Conservation (phyloP, 1,139 yeast species). For the Starmera stellimalicola region DNA sequence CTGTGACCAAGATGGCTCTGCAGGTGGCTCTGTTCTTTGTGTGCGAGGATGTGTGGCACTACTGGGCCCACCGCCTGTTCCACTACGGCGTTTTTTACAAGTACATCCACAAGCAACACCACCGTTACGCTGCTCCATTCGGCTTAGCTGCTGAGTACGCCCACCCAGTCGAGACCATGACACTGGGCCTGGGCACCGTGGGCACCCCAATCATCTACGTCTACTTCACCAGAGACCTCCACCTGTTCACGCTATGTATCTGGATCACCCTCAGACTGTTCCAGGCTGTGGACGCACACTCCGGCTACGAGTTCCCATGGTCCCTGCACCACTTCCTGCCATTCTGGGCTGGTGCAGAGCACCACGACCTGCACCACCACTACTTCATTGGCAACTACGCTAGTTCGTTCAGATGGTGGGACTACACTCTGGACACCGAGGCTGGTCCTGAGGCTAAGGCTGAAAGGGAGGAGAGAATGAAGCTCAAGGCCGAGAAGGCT, state of each 20-base stretch:
- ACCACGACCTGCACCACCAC: constrained; percentile 94
- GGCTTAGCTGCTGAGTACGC: constrained; percentile 97
- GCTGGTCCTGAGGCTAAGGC: constrained; percentile 62
- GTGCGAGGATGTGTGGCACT: constrained; percentile 92
- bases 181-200: constrained; percentile 88
- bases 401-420: constrained; percentile 93
- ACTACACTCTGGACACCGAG: constrained; percentile 72
- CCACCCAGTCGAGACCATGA: constrained; percentile 86
- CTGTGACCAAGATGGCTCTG: constrained; percentile 39
- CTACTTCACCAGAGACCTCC: constrained; percentile 58
- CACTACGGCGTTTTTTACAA: constrained; percentile 83
- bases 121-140: constrained; percentile 93
- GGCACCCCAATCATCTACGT: constrained; percentile 79
- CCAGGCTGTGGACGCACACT: constrained; percentile 95
- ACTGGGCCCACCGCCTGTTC: constrained; percentile 84
- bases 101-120: constrained; percentile 92
- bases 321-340: constrained; percentile 85
- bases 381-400: constrained; percentile 90
- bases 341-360: constrained; percentile 98
- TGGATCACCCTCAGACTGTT: constrained; percentile 87
- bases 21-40: constrained; percentile 74
- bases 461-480: constrained; percentile 51
- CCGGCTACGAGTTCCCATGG: constrained; percentile 97
- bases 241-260: constrained; percentile 69
- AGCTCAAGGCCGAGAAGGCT: constrained; percentile 35